Conservation (phyloP, 108 stramenopile species). For the Nitzschia sp. region DNA sequence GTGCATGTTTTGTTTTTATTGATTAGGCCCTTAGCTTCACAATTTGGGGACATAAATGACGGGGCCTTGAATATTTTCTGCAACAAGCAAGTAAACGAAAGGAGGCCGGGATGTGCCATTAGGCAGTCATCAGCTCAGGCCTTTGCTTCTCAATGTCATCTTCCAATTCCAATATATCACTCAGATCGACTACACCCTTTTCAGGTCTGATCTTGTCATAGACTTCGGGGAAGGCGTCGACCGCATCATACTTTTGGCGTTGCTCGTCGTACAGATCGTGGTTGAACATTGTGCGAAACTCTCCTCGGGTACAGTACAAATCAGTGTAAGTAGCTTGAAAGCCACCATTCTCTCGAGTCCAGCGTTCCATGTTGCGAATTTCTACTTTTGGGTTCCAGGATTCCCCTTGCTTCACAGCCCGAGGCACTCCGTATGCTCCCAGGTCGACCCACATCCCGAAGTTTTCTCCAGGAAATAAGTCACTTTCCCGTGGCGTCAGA, state of each 20-base stretch:
- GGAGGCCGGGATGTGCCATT: neutral
- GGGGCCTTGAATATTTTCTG: neutral
- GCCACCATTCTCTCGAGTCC: constrained; percentile 27
- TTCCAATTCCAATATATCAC: neutral
- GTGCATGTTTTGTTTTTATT: neutral
- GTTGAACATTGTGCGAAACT: constrained; percentile 67
- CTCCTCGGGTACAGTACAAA: constrained; percentile 40
- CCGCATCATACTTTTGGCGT: constrained; percentile 47
- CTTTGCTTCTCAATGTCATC: neutral
- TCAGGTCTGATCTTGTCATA: constrained; percentile 53
- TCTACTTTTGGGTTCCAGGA: constrained; percentile 13
- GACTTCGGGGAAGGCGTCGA: constrained; percentile 51
- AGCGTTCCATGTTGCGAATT: constrained; percentile 18
- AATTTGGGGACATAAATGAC: neutral
- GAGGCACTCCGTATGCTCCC: constrained; percentile 56
- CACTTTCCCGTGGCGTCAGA: constrained; percentile 18
- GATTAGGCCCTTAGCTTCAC: neutral
- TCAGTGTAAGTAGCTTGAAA: constrained; percentile 58
- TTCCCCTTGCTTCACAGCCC: constrained; percentile 23
- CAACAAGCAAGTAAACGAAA: neutral
- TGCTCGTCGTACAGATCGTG: constrained; percentile 37
- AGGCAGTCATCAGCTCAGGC: neutral
- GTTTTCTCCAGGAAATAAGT: constrained; percentile 1
- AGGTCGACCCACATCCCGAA: constrained; percentile 57
- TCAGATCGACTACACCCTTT: neutral